Evolutionary conservation across 1,139 yeast species (phyloP).

Genomic region (Candida sojae): DNA sequence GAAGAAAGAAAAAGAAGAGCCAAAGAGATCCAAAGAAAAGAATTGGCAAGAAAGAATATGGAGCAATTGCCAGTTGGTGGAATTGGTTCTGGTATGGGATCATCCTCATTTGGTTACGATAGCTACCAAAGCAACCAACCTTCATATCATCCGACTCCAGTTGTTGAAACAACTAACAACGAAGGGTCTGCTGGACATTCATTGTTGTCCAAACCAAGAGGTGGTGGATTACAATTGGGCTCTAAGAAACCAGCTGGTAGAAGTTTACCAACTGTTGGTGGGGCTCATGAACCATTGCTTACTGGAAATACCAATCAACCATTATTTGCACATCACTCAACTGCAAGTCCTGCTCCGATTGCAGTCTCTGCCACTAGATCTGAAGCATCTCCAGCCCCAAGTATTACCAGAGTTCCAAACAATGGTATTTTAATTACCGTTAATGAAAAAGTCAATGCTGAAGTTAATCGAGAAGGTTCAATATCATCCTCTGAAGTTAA

Average conservation of each 20-base stretch:
- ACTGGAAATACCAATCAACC: constrained; percentile 42
- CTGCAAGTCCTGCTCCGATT: neutral
- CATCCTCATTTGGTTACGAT: constrained; percentile 18
- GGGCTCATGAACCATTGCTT: constrained; percentile 15
- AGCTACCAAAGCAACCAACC: constrained; percentile 29
- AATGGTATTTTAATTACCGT: constrained; percentile 79
- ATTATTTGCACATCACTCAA: constrained; percentile 29
- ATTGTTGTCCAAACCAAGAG: constrained; percentile 30
- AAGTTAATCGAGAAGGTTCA: constrained; percentile 82
- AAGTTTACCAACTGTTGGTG: constrained; percentile 12
- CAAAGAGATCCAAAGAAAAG: constrained; percentile 89
- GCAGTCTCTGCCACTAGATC: constrained; percentile 15
- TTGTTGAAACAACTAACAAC: constrained; percentile 21
- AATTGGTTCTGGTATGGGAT: constrained; percentile 7
- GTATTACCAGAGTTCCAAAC: constrained; percentile 46
- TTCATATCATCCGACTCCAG: constrained; percentile 36
- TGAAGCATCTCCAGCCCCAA: constrained; percentile 26
- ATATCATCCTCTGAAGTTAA: constrained; percentile 74
- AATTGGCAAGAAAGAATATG: constrained; percentile 63
- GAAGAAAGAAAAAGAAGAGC: constrained; percentile 97
- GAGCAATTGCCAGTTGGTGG: constrained; percentile 22
- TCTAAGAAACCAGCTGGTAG: constrained; percentile 46
- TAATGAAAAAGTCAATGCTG: constrained; percentile 77
- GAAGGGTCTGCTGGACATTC: constrained; percentile 12
- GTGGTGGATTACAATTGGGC: constrained; percentile 84